Evolutionary conservation across 345 rosid species (phyloP), one percentile per base, ranked within the genome.

Genomic region (Aurinia saxatilis): DNA sequence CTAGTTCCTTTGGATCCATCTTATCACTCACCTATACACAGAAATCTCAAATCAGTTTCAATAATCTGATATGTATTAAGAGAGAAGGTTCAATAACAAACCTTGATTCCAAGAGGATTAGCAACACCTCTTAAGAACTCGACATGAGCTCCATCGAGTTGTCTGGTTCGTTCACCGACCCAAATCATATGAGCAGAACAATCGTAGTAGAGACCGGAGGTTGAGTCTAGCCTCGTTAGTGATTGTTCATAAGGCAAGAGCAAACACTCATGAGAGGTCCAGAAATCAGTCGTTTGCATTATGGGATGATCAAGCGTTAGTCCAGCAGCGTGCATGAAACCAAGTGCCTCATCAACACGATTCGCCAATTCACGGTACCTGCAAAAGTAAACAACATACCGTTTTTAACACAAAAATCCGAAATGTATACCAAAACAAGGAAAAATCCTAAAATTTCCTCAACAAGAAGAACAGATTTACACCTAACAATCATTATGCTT

Each of bases 1-100:
- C 87, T 27, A 90, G 76, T 69, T 87, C 90, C 67, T 79, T 87
- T 0, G 95, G 95, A 74, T 90, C 84, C 97, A 90, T 90, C 78
- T 90, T 90, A 63, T 90, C 95, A 63, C 97, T 90, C 62, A 87
- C 97, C 95, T 89, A 76, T 44, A 68, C 56, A 50, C 16, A 57
- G 59, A 50, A 0, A 50, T 50, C 39, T 59, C 72, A 33, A 23
- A 23, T 67, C 13, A 57, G 44, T 49, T 54, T 54, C 50, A 66
- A 16, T 29, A 15, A 3, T n/a, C n/a, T n/a, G n/a, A n/a, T n/a
- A n/a, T n/a, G n/a, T n/a, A n/a, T n/a, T n/a, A n/a, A n/a, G n/a
- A n/a, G n/a, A 11, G 21, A 46, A 47, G 19, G 25, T 37, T 14
- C 6, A 15, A 21, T 17, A 37, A 65, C 47, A 60, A 67, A 84